Conservation (phyloP, 2,329 filamentous ascomycete genomes). For the Teratosphaeria destructans region DNA sequence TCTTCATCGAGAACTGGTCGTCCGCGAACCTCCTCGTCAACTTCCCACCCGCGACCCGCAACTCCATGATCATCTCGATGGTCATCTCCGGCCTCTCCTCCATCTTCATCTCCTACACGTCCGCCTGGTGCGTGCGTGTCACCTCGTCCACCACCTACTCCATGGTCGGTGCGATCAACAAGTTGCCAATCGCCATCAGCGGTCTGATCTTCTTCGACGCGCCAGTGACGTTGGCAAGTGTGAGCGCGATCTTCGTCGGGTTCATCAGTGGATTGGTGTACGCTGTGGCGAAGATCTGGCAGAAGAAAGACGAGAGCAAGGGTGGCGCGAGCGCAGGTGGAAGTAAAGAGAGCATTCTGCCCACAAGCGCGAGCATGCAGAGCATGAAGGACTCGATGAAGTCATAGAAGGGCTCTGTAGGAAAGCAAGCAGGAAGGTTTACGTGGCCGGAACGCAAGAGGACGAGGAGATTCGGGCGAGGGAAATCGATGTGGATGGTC, state of each 20-base stretch:
- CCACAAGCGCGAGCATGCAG: slow-evolving; percentile 70
- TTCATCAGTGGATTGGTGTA: slow-evolving; percentile 92
- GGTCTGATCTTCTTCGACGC: slow-evolving; percentile 93
- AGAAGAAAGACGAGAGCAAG: slow-evolving; percentile 52
- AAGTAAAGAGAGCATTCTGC: slow-evolving; percentile 50
- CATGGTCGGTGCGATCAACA: slow-evolving; percentile 97
- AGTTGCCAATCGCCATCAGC: slow-evolving; percentile 86
- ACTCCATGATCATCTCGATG: slow-evolving; percentile 75
- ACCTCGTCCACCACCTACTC: slow-evolving; percentile 97
- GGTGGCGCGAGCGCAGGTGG: slow-evolving; percentile 39
- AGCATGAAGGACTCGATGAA: slow-evolving; percentile 82
- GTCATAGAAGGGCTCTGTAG: slow-evolving; percentile 33
- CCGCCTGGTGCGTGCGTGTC: slow-evolving; percentile 95
- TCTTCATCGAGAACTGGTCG: slow-evolving; percentile 89
- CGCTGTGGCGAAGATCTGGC: slow-evolving; percentile 73
- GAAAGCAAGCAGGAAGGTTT: not conserved
- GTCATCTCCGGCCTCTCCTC: slow-evolving; percentile 85
- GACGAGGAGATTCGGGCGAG: not conserved
- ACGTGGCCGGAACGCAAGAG: not conserved
- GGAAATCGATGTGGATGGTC: not conserved
- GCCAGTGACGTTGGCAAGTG: slow-evolving; percentile 82
- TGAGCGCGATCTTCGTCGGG: slow-evolving; percentile 81
- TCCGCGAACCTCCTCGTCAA: slow-evolving; percentile 70
- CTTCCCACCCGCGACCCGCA: slow-evolving; percentile 75
- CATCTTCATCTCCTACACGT: slow-evolving; percentile 99